Base-by-base conservation (phyloP, 306 rosid genomes). In the Ceratonia siliqua region DNA sequence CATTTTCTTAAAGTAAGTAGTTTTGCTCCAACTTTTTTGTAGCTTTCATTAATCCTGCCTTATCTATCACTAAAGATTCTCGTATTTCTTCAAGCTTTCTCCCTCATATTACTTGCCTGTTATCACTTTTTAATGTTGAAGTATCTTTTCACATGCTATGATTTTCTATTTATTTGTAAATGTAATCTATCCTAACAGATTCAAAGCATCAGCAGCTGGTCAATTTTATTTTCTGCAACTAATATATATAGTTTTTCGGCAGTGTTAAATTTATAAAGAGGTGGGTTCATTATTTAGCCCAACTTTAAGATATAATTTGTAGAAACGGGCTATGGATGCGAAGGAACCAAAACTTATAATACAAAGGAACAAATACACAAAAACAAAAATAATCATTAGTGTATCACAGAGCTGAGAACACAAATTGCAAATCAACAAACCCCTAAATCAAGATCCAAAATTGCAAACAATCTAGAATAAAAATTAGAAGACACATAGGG, bases 291-390 rank as follows among this genome's bases (percentile, higher is more conserved):
- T 65, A 35, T 32, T 62, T 73, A n/a, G 71, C 42, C 81, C 70
- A 36, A 77, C 30, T 70, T 56, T 11, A 41, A 46, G 59, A 21
- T 54, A 45, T 32, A 50, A 76, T 89, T 62, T 86, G 87, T 91
- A 95, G 99, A 90, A 73, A 59, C 97, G 96, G 83, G 92, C 98
- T 20, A 72, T 84, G 86, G 98, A 85, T 68, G 97, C 97, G 21
- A 90, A 84, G 73, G n/a, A n/a, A n/a, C n/a, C n/a, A n/a, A n/a
- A n/a, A n/a, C n/a, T n/a, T n/a, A n/a, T n/a, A n/a, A n/a, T n/a
- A n/a, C n/a, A n/a, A n/a, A n/a, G n/a, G n/a, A n/a, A n/a, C n/a
- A n/a, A n/a, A n/a, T n/a, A n/a, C n/a, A n/a, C n/a, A n/a, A n/a
- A n/a, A n/a, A n/a, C n/a, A n/a, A n/a, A n/a, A n/a, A n/a, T n/a